phyloP scores from a whole-genome alignment of 495 filamentous ascomycete genomes.

The Penicillium paxilli region DNA sequence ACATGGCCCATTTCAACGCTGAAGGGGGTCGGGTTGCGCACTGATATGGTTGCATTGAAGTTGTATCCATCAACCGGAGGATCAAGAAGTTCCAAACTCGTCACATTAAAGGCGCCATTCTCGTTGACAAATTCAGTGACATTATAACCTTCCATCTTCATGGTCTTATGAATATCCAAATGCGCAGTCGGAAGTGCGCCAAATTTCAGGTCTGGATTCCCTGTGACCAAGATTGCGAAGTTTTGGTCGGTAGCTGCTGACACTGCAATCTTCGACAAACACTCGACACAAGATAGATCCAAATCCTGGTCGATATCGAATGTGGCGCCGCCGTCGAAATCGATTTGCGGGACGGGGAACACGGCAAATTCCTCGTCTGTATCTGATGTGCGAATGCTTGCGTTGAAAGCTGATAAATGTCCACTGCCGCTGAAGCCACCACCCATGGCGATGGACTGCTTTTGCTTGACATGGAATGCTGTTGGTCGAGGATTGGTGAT shows the following conservation, averaged over 20 bases:
- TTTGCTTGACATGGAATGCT: slow-evolving; percentile 25
- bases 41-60: slow-evolving; percentile 29
- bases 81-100: slow-evolving; percentile 20
- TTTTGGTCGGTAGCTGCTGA: slow-evolving; percentile 22
- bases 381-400: slow-evolving; percentile 14
- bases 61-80: slow-evolving; percentile 27
- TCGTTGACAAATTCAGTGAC: slow-evolving; percentile 24
- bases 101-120: slow-evolving; percentile 28
- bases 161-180: slow-evolving; percentile 30
- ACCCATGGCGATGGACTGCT: slow-evolving; percentile 15
- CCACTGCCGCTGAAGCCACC: slow-evolving; percentile 30
- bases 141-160: slow-evolving; percentile 28
- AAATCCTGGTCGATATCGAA: slow-evolving; percentile 31
- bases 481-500: slow-evolving; percentile 25
- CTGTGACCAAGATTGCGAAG: slow-evolving; percentile 22
- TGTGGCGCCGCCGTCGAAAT: slow-evolving; percentile 15
- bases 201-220: slow-evolving; percentile 22
- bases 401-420: slow-evolving; percentile 27
- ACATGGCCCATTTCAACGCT: slow-evolving; percentile 29
- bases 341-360: slow-evolving; percentile 21
- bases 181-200: slow-evolving; percentile 26
- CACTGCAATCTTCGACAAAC: slow-evolving; percentile 24
- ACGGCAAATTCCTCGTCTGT: slow-evolving; percentile 20
- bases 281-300: slow-evolving; percentile 28
- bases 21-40: slow-evolving; percentile 26